Base-by-base conservation (phyloP, 108 stramenopile species). In the Pseudonitzschia multiseries region DNA sequence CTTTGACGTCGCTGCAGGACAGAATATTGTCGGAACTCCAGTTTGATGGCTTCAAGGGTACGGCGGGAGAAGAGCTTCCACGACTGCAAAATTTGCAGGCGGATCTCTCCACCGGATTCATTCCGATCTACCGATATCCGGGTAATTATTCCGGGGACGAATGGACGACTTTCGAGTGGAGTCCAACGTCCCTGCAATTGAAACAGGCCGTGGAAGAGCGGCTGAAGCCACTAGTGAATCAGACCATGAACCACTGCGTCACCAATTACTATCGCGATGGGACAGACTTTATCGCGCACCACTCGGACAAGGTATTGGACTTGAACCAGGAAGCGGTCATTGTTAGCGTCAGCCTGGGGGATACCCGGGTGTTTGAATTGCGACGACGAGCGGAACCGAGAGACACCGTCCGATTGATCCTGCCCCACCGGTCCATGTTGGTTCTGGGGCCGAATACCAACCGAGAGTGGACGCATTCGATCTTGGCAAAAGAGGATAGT, bases 171-270 rank as follows among this genome's bases (percentile, higher is more conserved):
- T 86, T 83, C 73, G 74, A 73, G 20, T 92, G 87, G 87, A 81
- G 74, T 6, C 80, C 79, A 17, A 80, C 83, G 18, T 85, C 86
- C 9, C 57, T 78, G 28, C 31, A 62, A 66, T 75, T 92, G 54
- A 92, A 86, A 77, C 70, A 80, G 28, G 73, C 83, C 28, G 91
- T 92, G 1, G 87, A 92, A 65, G 56, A 79, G 48, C 73, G 74
- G 20, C 62, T 92, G 48, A 77, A 77, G 28, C 89, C 89, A 59
- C 70, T 91, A 0, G 77, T 83, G 32, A 44, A 70, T 51, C 88
- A 92, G 73, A 78, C 77, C 46, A 92, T 92, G 88, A 92, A 92
- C 77, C 91, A 92, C 52, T 85, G 84, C 68, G 91, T 92, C 4
- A 76, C 88, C 31, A 92, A 89, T 48, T 83, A 81, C 27, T 92